Evolutionary conservation across 352 stramenopile species (phyloP), one percentile per base, ranked within the genome.

Genomic region (Porosira glacialis): DNA sequence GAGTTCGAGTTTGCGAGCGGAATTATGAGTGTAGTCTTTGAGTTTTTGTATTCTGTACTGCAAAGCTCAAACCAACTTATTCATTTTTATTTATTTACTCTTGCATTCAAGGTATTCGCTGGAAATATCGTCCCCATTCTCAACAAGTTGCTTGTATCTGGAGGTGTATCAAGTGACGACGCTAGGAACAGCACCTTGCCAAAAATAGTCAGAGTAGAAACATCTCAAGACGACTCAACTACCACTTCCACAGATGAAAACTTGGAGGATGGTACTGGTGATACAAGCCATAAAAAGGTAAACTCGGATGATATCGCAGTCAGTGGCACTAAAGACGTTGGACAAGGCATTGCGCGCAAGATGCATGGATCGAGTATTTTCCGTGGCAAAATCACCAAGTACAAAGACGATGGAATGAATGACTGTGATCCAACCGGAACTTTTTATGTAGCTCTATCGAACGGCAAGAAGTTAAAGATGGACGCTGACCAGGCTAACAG

Each of bases 71-170:
- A n/a, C n/a, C n/a, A n/a, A n/a, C n/a, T n/a, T n/a, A n/a, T n/a
- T n/a, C n/a, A n/a, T n/a, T n/a, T n/a, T n/a, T n/a, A n/a, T n/a
- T n/a, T n/a, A n/a, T n/a, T n/a, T n/a, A n/a, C n/a, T n/a, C n/a
- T n/a, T 30, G 33, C 53, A 21, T 7, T 11, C n/a, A 53, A n/a
- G 30, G 62, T 76, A 6, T 71, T 77, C 17, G 27, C 43, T 10
- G 70, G 70, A 1, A 6, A 24, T 7, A 64, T 79, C 26, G 49
- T 79, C 24, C 70, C 70, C 1, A 56, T 75, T 26, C 33, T 79
- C 31, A 75, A 69, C 36, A 79, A 75, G 28, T 48, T 79, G 5
- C 38, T 79, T 11, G 57, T 13, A 36, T 31, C 19, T 3, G 28
- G 19, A 43, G 13, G 15, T 43, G 7, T 13, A 45, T 50, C 11